Percentiles rank a stretch among this genome's conserved stretches.
Evolutionary conservation across 208 protist species (phyloP).

Genomic region (Acanthamoeba castellanii): DNA sequence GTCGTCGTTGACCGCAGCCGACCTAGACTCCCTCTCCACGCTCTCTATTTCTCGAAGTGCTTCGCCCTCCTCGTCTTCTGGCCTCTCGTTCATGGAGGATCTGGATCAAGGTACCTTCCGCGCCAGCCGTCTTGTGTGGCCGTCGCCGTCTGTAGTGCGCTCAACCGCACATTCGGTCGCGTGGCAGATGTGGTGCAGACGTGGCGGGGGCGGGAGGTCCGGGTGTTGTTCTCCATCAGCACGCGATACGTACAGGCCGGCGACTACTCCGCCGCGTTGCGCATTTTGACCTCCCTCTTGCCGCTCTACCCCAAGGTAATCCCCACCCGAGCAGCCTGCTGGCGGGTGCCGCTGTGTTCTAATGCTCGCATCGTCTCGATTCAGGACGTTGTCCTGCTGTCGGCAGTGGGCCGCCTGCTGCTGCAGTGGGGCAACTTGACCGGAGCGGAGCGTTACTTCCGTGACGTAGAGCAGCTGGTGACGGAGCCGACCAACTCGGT

Average conservation of each 20-base stretch:
- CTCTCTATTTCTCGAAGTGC: slow-evolving; percentile 8
- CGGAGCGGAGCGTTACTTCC: slow-evolving; percentile 33
- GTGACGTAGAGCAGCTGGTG: slow-evolving; percentile 7
- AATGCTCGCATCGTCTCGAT: neutral
- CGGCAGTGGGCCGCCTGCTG: slow-evolving; percentile 40
- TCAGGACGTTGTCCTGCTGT: slow-evolving; percentile 39
- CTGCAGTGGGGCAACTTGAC: slow-evolving; percentile 49
- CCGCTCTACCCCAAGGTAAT: slow-evolving; percentile 5
- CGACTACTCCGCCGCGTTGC: slow-evolving; percentile 34
- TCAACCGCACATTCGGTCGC: neutral
- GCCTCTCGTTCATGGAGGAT: slow-evolving; percentile 20
- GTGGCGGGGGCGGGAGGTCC: slow-evolving; percentile 59
- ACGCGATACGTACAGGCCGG: slow-evolving; percentile 26
- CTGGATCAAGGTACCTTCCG: slow-evolving; percentile 4
- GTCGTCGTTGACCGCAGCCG: neutral
- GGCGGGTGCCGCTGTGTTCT: neutral
- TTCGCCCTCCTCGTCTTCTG: neutral
- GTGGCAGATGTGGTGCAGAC: slow-evolving; percentile 10
- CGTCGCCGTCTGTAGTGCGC: neutral
- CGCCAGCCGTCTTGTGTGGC: too few species aligned
- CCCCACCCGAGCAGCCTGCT: neutral
- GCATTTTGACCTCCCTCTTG: slow-evolving; percentile 12
- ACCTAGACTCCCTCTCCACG: neutral
- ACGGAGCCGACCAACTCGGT: neutral
- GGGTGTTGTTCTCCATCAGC: slow-evolving; percentile 66